Base-by-base conservation (phyloP, 192 early-diverging fungal species). In the Coemansia sp. region DNA sequence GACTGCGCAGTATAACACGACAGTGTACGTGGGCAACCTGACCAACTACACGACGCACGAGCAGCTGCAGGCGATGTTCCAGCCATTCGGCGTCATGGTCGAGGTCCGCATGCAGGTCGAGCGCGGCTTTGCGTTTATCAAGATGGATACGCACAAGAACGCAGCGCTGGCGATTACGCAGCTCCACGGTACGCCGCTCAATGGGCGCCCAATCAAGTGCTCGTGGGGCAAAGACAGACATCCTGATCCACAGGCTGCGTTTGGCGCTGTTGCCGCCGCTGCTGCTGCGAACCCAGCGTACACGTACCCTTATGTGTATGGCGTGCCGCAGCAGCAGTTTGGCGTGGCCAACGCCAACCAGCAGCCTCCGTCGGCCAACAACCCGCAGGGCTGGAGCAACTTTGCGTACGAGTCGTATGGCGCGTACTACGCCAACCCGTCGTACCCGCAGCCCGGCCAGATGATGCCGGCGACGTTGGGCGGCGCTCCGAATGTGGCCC, bases 71-170 rank as follows among this genome's bases (percentile, higher is more conserved):
- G 29, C 83, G 82, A 22, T 87, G 85, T 93, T 96, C 83, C 87
- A 90, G 66, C 74, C 74, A 22, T 95, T 81, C 68, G 94, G 94
- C 9, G 88, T 80, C 65, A 84, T 93, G 26, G 74, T 88, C 18
- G 93, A 94, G 62, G 68, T 94, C 49, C 87, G 91, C 51, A 69
- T 96, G 67, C 93, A 94, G 74, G 83, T 85, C n/a, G 94, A 95
- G 50, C 90, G 91, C 64, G 94, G 94, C 13, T 96, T 89, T 69
- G 93, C 90, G 10, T 96, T 96, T 78, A 84, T 95, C 63, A 93
- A 92, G 88, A 88, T 96, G 69, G 92, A 95, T 77, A 85, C 92
- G 2, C 94, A 96, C 68, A 91, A 94, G 69, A 89, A 88, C 72
- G 94, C 94, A 1, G 89, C 94, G 16, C 86, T 85, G 68, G 91